Base-by-base conservation (phyloP, 2,329 filamentous ascomycete genomes). In the Fusarium austroafricanum region DNA sequence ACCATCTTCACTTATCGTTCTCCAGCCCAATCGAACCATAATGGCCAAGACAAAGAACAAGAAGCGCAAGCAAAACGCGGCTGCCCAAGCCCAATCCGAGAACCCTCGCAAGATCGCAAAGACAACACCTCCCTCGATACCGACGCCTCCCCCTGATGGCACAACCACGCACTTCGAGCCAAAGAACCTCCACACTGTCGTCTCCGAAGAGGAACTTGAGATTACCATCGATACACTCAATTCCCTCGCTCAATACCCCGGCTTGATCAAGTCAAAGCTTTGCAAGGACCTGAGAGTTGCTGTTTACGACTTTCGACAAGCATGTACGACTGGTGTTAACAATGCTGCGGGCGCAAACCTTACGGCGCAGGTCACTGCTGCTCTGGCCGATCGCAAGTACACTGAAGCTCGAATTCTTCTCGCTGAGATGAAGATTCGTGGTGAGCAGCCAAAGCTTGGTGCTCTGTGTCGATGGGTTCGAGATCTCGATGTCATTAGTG, bases 381-480 rank as follows among this genome's bases (percentile, higher is more conserved):
- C 90, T 4, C 79, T 92, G 0, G 84, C 86, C 21, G 90, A 92
- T 75, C 87, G 84, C 49, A 87, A 88, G 72, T 90, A 89, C 67
- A 83, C 82, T 11, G 89, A 92, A n/a, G 89, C 89, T 7, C 83
- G 83, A 51, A 83, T 92, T 17, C 75, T 91, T 15, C 83, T 92
- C 2, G 86, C 89, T 1, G 90, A 92, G 79, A 92, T 92, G 90
- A 83, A 85, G 29, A 87, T 92, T 18, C 81, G 89, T n/a, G 80
- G 82, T 5, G 84, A 92, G 64, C 83, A 86, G 18, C 90, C 90
- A 0, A 90, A 90, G 68, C 79, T 92, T 1, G 90, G 90, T 20
- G 89, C 90, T 2, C 77, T 92, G 10, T 92, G 89, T 75, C 86
- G 90, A 57, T 92, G 90, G 90, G 90, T 92, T 6, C 84, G 90